Evolutionary conservation across 345 rosid species (phyloP).

Genomic region (Erucastrum elatum): DNA sequence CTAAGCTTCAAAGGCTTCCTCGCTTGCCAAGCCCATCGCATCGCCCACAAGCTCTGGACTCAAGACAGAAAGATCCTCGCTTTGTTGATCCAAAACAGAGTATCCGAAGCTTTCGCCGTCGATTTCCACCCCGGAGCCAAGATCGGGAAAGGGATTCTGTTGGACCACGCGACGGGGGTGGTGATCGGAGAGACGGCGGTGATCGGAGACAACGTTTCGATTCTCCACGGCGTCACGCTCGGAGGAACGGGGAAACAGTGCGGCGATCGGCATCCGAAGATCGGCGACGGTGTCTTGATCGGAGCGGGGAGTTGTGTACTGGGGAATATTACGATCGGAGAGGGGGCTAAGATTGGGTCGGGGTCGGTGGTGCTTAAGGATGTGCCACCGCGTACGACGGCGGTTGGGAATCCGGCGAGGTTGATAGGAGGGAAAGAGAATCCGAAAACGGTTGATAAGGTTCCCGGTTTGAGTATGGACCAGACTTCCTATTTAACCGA

Average conservation of each 20-base stretch:
- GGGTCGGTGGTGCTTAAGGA: constrained; percentile 85
- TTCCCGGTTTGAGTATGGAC: constrained; percentile 83
- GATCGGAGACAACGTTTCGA: constrained; percentile 82
- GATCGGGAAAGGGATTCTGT: constrained; percentile 67
- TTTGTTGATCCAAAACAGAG: constrained; percentile 72
- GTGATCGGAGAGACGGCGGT: constrained; percentile 93
- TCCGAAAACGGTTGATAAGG: constrained; percentile 59
- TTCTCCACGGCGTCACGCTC: constrained; percentile 79
- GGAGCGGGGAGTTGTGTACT: constrained; percentile 87
- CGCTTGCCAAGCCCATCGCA: constrained; percentile 72
- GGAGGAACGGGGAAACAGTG: constrained; percentile 87
- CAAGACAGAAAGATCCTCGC: constrained; percentile 60
- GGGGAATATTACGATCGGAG: constrained; percentile 77
- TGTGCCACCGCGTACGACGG: constrained; percentile 74
- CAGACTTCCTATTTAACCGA: constrained; percentile 65
- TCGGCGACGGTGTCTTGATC: constrained; percentile 83
- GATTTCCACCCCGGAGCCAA: constrained; percentile 88
- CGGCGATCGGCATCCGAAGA: constrained; percentile 91
- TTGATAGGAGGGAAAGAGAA: constrained; percentile 80
- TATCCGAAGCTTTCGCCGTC: constrained; percentile 66
- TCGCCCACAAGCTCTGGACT: constrained; percentile 74
- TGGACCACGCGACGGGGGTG: constrained; percentile 83
- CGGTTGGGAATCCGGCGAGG: constrained; percentile 90
- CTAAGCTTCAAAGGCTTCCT: constrained; percentile 76
- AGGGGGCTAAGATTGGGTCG: constrained; percentile 90